phyloP scores from a whole-genome alignment of 345 rosid genomes.

The Durio zibethinus region DNA sequence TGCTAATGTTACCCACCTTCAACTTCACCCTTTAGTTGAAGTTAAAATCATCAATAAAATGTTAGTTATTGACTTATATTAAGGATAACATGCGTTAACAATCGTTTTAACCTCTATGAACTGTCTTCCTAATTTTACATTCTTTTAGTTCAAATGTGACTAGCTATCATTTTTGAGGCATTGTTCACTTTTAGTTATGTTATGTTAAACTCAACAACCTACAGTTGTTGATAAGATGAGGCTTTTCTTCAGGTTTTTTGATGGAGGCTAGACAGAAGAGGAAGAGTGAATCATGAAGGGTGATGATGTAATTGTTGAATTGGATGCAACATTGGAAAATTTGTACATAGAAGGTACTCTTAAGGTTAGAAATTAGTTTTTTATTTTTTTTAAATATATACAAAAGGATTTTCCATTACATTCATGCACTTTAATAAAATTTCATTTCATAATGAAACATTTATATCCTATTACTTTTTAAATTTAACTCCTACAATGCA shows the following conservation, averaged over 20 bases:
- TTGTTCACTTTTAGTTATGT: background rate
- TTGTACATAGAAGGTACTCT: conserved; percentile 94
- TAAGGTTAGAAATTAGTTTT: conserved; percentile 46
- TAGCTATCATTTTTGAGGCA: conserved; percentile 8
- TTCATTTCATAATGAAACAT: too few relatives aligned
- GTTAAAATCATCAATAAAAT: background rate
- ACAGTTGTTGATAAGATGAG: conserved; percentile 6
- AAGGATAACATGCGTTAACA: background rate
- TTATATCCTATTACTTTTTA: too few relatives aligned
- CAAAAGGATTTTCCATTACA: too few relatives aligned
- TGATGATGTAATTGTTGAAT: conserved; percentile 92
- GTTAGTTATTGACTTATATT: background rate
- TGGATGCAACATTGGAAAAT: conserved; percentile 89
- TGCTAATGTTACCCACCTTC: background rate
- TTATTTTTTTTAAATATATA: too few relatives aligned
- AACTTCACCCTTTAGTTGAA: background rate
- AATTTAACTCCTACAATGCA: too few relatives aligned
- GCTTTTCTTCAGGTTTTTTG: conserved; percentile 58
- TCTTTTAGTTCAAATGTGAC: conserved; percentile 27
- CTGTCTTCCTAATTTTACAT: conserved; percentile 20
- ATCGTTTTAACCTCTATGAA: conserved; percentile 3
- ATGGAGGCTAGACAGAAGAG: conserved; percentile 79
- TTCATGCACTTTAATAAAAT: too few relatives aligned
- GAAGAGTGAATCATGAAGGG: conserved; percentile 88
- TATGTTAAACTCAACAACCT: background rate